These are phyloP conservation scores for Candida yuanshanica DNA, from an alignment of 805 yeast species.

Conservation along the genomic window DNA sequence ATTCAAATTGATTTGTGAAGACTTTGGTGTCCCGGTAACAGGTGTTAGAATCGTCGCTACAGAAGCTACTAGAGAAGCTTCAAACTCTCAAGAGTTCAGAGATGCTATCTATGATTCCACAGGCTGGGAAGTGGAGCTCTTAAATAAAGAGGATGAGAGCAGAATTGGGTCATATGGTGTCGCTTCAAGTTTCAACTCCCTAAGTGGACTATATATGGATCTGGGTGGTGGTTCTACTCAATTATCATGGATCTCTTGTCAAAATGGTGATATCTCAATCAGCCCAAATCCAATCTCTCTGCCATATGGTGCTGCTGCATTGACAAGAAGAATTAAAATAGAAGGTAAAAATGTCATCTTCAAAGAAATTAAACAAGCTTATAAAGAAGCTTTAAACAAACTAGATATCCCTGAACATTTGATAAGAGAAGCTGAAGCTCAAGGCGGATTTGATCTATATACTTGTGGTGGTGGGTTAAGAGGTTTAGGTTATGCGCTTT, in stretches of 20 bases:
- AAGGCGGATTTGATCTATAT: conserved; percentile 59
- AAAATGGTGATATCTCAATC: conserved; percentile 47
- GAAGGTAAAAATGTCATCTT: conserved; percentile 46
- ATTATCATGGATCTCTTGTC: conserved; percentile 60
- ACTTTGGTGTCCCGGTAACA: conserved; percentile 60
- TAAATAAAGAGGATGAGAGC: conserved; percentile 62
- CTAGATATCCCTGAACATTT: conserved; percentile 50
- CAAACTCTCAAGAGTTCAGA: conserved; percentile 55
- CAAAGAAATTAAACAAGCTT: conserved; percentile 48
- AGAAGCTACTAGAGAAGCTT: conserved; percentile 67
- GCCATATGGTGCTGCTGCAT: conserved; percentile 71
- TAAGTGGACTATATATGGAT: conserved; percentile 66
- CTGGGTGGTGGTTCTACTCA: conserved; percentile 70
- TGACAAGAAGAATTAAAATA: conserved; percentile 46
- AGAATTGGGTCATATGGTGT: conserved; percentile 67
- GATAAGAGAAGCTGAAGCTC: conserved; percentile 41
- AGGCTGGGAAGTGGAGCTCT: conserved; percentile 58
- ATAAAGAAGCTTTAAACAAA: conserved; percentile 41
- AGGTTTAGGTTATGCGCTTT: conserved; percentile 58
- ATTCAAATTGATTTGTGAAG: conserved; percentile 64
- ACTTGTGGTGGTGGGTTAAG: conserved; percentile 74
- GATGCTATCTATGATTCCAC: conserved; percentile 51
- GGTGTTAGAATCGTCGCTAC: conserved; percentile 68
- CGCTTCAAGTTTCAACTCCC: conserved; percentile 62
- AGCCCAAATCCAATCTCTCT: conserved; percentile 55